Conservation (phyloP, 495 filamentous ascomycete genomes). For the Aspergillus funiculosus region DNA sequence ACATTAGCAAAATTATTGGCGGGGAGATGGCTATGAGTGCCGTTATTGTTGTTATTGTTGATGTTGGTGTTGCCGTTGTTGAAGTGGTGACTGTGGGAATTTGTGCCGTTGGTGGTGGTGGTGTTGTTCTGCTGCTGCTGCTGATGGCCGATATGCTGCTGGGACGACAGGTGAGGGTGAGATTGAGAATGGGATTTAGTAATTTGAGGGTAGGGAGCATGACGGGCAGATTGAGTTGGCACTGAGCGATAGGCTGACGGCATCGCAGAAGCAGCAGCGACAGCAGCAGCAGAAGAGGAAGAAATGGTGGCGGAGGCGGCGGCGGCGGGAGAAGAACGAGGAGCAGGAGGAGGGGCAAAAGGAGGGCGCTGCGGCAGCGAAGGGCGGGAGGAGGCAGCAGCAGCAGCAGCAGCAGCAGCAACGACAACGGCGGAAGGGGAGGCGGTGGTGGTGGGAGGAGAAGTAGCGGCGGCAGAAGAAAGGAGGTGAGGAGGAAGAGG, state of each 20-base stretch:
- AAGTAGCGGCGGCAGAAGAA: conserved; percentile 18
- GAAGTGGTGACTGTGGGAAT: too few species aligned
- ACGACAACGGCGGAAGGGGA: too few species aligned
- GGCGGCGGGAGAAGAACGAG: conserved; percentile 32
- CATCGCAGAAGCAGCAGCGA: conserved; percentile 45
- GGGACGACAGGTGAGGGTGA: conserved; percentile 12
- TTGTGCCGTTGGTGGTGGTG: conserved; percentile 6
- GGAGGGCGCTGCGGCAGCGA: conserved; percentile 36
- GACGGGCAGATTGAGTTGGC: conserved; percentile 39
- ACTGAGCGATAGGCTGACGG: conserved; percentile 47
- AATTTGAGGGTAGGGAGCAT: conserved; percentile 40
- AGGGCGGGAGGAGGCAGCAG: conserved; percentile 28
- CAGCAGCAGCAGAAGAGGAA: conserved; percentile 28
- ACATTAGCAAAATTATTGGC: conserved; percentile 46
- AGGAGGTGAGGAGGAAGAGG: conserved; percentile 19
- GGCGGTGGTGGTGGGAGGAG: conserved; percentile 22
- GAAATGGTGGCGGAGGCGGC: too few species aligned
- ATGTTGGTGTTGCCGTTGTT: not conserved
- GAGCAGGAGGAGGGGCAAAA: conserved; percentile 30
- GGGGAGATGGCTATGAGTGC: conserved; percentile 29
- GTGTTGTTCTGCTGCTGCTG: conserved; percentile 20
- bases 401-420: conserved; percentile 13
- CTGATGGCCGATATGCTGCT: conserved; percentile 16
- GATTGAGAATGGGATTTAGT: conserved; percentile 31
- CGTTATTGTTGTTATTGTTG: conserved; percentile 24